Percentiles rank a stretch among this genome's conserved stretches.
Evolutionary conservation across 1,284 basidiomycete genomes (phyloP).

Genomic region (Golubevia pallescens): DNA sequence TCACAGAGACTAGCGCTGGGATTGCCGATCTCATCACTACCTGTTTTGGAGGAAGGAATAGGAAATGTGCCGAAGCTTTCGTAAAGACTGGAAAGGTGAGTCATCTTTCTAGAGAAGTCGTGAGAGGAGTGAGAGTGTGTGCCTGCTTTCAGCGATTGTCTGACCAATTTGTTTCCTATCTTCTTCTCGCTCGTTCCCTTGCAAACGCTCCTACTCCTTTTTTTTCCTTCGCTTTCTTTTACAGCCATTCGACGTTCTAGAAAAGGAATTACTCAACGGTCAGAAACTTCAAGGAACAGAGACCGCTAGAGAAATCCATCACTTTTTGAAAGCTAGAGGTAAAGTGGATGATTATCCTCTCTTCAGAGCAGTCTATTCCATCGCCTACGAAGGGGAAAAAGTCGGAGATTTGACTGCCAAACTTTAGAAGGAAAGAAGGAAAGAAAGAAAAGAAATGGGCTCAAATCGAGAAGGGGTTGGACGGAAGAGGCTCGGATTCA

Average conservation of each 20-base stretch:
- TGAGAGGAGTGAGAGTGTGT: too few species aligned
- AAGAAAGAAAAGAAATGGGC: too few species aligned
- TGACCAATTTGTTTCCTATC: too few species aligned
- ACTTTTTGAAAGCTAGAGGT: conserved; percentile 67
- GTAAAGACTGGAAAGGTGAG: conserved; percentile 68
- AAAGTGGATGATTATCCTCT: conserved; percentile 69
- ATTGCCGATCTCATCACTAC: conserved; percentile 71
- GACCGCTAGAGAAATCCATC: conserved; percentile 68
- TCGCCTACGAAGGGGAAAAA: conserved; percentile 41
- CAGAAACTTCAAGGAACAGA: conserved; percentile 70
- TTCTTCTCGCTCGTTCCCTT: not conserved
- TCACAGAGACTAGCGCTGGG: conserved; percentile 68
- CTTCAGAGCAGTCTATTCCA: conserved; percentile 67
- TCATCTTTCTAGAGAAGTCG: conserved; percentile 11
- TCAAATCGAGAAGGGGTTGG: too few species aligned
- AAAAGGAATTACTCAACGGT: conserved; percentile 69
- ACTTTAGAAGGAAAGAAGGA: too few species aligned
- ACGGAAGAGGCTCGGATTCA: too few species aligned
- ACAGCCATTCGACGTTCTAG: conserved; percentile 68
- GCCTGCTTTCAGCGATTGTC: too few species aligned
- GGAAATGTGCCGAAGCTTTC: conserved; percentile 69
- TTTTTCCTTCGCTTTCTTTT: conserved; percentile 8
- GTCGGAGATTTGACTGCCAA: too few species aligned
- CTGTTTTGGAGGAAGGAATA: conserved; percentile 70
- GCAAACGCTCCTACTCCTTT: not conserved